phyloP scores from a whole-genome alignment of 495 filamentous ascomycete species.

The Collariella sp. region DNA sequence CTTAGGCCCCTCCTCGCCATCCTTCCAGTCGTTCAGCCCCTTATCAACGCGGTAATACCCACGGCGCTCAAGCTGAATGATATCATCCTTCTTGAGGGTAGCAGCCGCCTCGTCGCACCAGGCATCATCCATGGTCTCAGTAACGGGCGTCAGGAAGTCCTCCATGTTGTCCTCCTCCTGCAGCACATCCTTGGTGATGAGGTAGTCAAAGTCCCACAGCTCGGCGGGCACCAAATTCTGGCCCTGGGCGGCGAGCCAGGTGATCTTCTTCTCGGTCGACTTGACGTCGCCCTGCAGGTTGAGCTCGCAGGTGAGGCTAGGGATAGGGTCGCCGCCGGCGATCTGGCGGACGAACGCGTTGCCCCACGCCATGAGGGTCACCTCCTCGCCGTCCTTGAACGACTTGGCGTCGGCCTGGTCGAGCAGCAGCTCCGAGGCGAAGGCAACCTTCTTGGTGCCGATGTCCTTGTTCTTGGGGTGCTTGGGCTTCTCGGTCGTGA shows the following conservation, averaged over 20 bases:
- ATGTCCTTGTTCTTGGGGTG: conserved; percentile 81
- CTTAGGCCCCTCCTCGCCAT: conserved; percentile 36
- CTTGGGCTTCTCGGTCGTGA: conserved; percentile 65
- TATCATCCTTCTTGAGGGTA: conserved; percentile 66
- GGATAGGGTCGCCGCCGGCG: conserved; percentile 48
- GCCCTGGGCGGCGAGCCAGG: conserved; percentile 69
- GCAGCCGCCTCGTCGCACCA: conserved; percentile 74
- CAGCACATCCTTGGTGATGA: conserved; percentile 86
- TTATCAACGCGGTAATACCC: conserved; percentile 80
- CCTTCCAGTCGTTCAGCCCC: conserved; percentile 34
- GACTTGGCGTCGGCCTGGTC: conserved; percentile 79
- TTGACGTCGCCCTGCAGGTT: conserved; percentile 85
- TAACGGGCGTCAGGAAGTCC: conserved; percentile 67
- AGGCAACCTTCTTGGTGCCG: conserved; percentile 77
- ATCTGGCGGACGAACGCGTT: conserved; percentile 72
- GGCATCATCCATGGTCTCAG: conserved; percentile 65
- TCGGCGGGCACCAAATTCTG: conserved; percentile 74
- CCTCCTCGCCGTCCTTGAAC: conserved; percentile 80
- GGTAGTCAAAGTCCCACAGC: conserved; percentile 82
- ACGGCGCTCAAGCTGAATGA: conserved; percentile 90
- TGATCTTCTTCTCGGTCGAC: conserved; percentile 90
- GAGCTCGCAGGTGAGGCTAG: conserved; percentile 63
- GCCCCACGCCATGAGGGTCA: conserved; percentile 94
- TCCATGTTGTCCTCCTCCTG: conserved; percentile 74
- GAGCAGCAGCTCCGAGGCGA: conserved; percentile 59